Conservation (phyloP, 2,329 filamentous ascomycete species). For the Cladosporium sp. region DNA sequence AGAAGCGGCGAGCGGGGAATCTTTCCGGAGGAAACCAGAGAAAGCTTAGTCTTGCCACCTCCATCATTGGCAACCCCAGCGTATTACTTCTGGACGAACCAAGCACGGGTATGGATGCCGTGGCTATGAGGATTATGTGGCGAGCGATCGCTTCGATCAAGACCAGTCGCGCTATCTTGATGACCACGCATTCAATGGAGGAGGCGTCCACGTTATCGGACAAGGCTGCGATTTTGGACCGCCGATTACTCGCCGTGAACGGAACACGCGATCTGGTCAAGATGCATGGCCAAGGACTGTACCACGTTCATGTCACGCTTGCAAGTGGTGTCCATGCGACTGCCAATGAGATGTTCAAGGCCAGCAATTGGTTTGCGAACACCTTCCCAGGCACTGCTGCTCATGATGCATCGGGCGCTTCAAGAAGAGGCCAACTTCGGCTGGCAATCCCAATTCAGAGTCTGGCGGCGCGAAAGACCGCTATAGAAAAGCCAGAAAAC, state of each 20-base stretch:
- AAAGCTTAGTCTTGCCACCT: slow-evolving; percentile 79
- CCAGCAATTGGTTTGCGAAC: slow-evolving; percentile 59
- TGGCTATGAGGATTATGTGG: slow-evolving; percentile 87
- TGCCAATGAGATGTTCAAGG: slow-evolving; percentile 57
- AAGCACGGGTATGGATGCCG: slow-evolving; percentile 78
- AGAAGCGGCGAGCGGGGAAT: slow-evolving; percentile 66
- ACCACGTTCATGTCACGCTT: slow-evolving; percentile 75
- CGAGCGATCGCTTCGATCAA: slow-evolving; percentile 67
- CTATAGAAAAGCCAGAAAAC: background rate
- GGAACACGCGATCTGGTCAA: slow-evolving; percentile 64
- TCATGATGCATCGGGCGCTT: slow-evolving; percentile 64
- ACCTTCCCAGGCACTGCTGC: slow-evolving; percentile 61
- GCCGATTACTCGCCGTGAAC: slow-evolving; percentile 75
- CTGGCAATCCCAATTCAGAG: slow-evolving; percentile 57
- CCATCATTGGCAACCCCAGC: slow-evolving; percentile 80
- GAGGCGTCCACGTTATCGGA: slow-evolving; percentile 81
- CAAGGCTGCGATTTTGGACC: slow-evolving; percentile 75
- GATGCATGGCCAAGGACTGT: slow-evolving; percentile 60
- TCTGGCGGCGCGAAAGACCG: background rate
- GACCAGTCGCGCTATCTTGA: slow-evolving; percentile 69
- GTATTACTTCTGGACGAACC: slow-evolving; percentile 85
- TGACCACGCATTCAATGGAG: slow-evolving; percentile 94
- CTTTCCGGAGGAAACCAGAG: slow-evolving; percentile 85
- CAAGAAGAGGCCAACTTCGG: slow-evolving; percentile 57
- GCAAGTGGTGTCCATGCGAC: slow-evolving; percentile 65